phyloP scores from a whole-genome alignment of 495 filamentous ascomycete genomes.

The Penicillium bovifimosum region DNA sequence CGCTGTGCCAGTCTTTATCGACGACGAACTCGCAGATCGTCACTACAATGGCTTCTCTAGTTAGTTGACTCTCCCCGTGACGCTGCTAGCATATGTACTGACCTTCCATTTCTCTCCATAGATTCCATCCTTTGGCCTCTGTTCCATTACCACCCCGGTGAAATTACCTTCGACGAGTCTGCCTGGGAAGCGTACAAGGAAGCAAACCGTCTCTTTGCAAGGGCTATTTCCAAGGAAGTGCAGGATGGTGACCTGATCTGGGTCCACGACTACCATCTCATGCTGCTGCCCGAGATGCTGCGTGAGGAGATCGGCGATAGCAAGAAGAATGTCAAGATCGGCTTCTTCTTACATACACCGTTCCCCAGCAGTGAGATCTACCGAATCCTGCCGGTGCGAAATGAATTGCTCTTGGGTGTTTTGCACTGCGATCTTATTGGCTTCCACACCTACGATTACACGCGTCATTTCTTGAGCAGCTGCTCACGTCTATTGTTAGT shows the following conservation, averaged over 20 bases:
- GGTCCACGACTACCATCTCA: slow-evolving; percentile 97
- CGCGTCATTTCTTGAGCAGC: slow-evolving; percentile 86
- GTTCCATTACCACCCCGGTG: slow-evolving; percentile 96
- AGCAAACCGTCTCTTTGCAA: slow-evolving; percentile 83
- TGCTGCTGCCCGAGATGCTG: slow-evolving; percentile 92
- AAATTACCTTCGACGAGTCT: slow-evolving; percentile 93
- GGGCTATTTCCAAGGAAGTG: slow-evolving; percentile 71
- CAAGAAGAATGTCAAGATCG: slow-evolving; percentile 87
- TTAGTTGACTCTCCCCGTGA: slow-evolving; percentile 37
- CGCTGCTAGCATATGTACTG: background rate
- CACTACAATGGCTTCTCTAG: slow-evolving; percentile 88
- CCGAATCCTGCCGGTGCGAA: slow-evolving; percentile 85
- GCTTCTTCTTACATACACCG: slow-evolving; percentile 95
- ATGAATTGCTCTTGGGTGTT: slow-evolving; percentile 78
- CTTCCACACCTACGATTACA: slow-evolving; percentile 97
- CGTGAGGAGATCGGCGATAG: slow-evolving; percentile 71
- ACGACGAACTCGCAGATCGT: slow-evolving; percentile 70
- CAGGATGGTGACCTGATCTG: slow-evolving; percentile 89
- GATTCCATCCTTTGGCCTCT: slow-evolving; percentile 97
- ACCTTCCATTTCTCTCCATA: slow-evolving; percentile 27
- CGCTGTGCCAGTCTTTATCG: slow-evolving; percentile 71
- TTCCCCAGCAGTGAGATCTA: slow-evolving; percentile 98
- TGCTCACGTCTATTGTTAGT: slow-evolving; percentile 84
- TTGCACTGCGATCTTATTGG: slow-evolving; percentile 90
- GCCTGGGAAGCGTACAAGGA: slow-evolving; percentile 90